These are phyloP conservation scores for Acorus calamus DNA, from an alignment of 106 monocot genomes.

Conservation along the genomic window DNA sequence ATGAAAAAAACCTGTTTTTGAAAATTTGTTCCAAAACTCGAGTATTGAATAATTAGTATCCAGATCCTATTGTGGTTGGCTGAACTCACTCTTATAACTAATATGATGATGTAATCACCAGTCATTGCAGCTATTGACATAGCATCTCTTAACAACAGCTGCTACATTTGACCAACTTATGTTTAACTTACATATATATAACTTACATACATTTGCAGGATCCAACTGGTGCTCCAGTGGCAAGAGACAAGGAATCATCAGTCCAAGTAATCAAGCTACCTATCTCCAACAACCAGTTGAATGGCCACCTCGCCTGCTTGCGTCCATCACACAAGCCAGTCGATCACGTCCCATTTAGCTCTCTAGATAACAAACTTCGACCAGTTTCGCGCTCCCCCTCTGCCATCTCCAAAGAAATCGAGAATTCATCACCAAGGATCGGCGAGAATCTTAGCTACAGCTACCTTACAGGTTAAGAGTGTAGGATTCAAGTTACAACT, in stretches of 20 bases:
- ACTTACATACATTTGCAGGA: slow-evolving; percentile 50
- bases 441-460: slow-evolving; percentile 3
- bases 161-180: background rate
- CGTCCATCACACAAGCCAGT: slow-evolving; percentile 40
- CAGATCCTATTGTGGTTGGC: too few relatives aligned
- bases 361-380: slow-evolving; percentile 60
- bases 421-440: slow-evolving; percentile 16
- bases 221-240: slow-evolving; percentile 64
- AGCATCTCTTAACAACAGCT: too few relatives aligned
- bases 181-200: too few relatives aligned
- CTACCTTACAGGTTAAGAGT: slow-evolving; percentile 14
- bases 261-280: slow-evolving; percentile 55
- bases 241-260: slow-evolving; percentile 44
- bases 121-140: too few relatives aligned
- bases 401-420: slow-evolving; percentile 1
- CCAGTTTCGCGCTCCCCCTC: background rate
- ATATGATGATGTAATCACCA: too few relatives aligned
- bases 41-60: too few relatives aligned
- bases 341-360: slow-evolving; percentile 37
- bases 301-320: slow-evolving; percentile 52
- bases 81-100: too few relatives aligned
- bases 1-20: too few relatives aligned
- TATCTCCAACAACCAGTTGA: slow-evolving; percentile 45
- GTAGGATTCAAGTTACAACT: background rate
- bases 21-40: too few relatives aligned